Base-by-base conservation (phyloP, 2,329 filamentous ascomycete genomes). In the Pestalotiopsis sp. region DNA sequence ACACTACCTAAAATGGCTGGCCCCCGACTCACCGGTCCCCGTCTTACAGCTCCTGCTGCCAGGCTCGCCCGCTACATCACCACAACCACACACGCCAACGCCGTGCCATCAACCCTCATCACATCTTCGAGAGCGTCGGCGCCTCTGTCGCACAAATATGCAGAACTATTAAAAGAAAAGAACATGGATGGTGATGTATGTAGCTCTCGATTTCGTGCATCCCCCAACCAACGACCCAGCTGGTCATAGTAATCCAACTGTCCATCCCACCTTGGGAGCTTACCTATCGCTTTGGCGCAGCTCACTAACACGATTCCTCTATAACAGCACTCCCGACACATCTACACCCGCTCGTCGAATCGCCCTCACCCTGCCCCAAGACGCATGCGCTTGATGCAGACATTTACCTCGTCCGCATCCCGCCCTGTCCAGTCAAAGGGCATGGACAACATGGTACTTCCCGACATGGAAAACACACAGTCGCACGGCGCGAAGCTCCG, bases 331-430 rank as follows among this genome's bases (percentile, higher is more conserved):
- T 63, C 75, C 22, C 76, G 76, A 64, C 73, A 75, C 63, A 72
- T 78, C 52, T 74, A 73, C 64, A 78, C 76, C 30, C 76, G 76
- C 58, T 74, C 75, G 69, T 78, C 83, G 69, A 76, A 76, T 70
- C 69, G 74, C 63, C 72, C 75, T 68, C 68, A 77, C 68, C 79
- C 73, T 70, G 82, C 73, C 71, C 79, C 76, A 75, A 83, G 82
- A 71, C 79, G 79, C 68, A 80, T 85, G 73, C 88, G 87, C 55
- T 79, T 90, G 67, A 90, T 91, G 88, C 88, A 91, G 80, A 87
- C 85, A 74, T 90, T 90, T 81, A 81, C 81, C 73, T 83, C 83
- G 24, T 82, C 84, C 20, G 78, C 82, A 3, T 76, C 84, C 17
- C 72, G 77, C 11, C 74, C 80, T 35, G 71, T 78, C n/a, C 69